These are phyloP conservation scores for Fusarium sp. DNA, from an alignment of 2,329 filamentous ascomycete genomes.

Conservation along the genomic window DNA sequence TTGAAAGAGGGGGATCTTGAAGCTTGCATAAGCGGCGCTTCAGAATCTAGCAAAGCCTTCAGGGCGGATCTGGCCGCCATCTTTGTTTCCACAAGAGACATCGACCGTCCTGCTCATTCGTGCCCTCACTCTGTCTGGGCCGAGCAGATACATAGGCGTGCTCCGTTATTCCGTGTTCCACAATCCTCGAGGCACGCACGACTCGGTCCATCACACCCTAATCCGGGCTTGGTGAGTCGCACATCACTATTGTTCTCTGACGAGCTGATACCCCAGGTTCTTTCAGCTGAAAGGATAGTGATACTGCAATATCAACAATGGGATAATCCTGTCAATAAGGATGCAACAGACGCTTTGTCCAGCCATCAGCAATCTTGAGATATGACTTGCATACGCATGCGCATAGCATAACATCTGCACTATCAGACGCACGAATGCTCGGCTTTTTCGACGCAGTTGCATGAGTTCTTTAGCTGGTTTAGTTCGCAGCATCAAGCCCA, in stretches of 20 bases:
- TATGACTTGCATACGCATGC: slow-evolving; percentile 38
- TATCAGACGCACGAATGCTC: slow-evolving; percentile 35
- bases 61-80: slow-evolving; percentile 37
- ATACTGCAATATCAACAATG: slow-evolving; percentile 33
- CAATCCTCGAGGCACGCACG: slow-evolving; percentile 25
- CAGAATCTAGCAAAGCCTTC: slow-evolving; percentile 40
- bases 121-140: slow-evolving; percentile 29
- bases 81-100: slow-evolving; percentile 39
- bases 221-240: slow-evolving; percentile 35
- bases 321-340: slow-evolving; percentile 39
- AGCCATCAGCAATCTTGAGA: slow-evolving; percentile 31
- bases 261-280: slow-evolving; percentile 40
- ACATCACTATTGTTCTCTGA: slow-evolving; percentile 19
- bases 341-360: slow-evolving; percentile 35
- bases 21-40: slow-evolving; percentile 49
- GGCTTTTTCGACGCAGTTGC: slow-evolving; percentile 36
- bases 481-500: slow-evolving; percentile 33
- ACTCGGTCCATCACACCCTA: slow-evolving; percentile 34
- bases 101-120: slow-evolving; percentile 40
- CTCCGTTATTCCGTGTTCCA: slow-evolving; percentile 34
- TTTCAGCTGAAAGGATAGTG: slow-evolving; percentile 41
- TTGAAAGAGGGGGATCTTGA: slow-evolving; percentile 18
- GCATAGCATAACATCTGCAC: slow-evolving; percentile 34
- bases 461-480: slow-evolving; percentile 34
- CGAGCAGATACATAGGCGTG: slow-evolving; percentile 33